Conservation (phyloP, 306 rosid genomes). For the Prunus persica region Prunus_persica_NCBIv2 NC_034011.1:3719501-3720000, state of each 20-base stretch:
- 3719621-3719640: constrained; percentile 68
- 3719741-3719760: constrained; percentile 52
- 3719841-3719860: constrained; percentile 50
- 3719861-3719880: constrained; percentile 36
- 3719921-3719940: constrained; percentile 56
- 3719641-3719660: constrained; percentile 49
- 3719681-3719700: constrained; percentile 49
- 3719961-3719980: constrained; percentile 74
- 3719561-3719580: constrained; percentile 44
- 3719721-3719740: constrained; percentile 45
- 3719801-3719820: constrained; percentile 70
- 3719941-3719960: constrained; percentile 58
- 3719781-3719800: constrained; percentile 52
- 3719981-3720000: constrained; percentile 98
- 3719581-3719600: constrained; percentile 53
- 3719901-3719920: constrained; percentile 51
- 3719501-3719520: constrained; percentile 59
- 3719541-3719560: constrained; percentile 53
- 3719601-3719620: constrained; percentile 42
- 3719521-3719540: constrained; percentile 45
- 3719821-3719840: constrained; percentile 42
- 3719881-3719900: constrained; percentile 58
- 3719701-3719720: constrained; percentile 45
- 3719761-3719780: constrained; percentile 49
- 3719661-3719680: constrained; percentile 51